These are phyloP conservation scores for Conringia planisiliqua DNA, from an alignment of 345 rosid genomes.

Conservation along the genomic window DNA sequence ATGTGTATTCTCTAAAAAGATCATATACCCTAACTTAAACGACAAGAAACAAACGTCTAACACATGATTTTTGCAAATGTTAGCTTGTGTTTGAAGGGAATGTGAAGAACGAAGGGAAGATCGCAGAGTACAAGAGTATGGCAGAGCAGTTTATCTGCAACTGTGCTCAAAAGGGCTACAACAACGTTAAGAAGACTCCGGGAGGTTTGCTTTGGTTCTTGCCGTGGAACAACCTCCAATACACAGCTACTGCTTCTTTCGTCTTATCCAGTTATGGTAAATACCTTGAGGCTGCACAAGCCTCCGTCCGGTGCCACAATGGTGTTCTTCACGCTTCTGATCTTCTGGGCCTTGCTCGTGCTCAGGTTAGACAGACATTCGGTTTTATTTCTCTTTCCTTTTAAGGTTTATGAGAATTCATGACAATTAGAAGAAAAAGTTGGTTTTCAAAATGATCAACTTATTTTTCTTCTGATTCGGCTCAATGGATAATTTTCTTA, in stretches of 20 bases:
- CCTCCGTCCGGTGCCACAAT: slow-evolving; percentile 39
- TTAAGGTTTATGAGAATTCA: slow-evolving; percentile 24
- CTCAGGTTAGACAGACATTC: slow-evolving; percentile 22
- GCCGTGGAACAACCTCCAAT: slow-evolving; percentile 50
- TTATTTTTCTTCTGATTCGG: neutral
- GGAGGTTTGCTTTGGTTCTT: slow-evolving; percentile 71
- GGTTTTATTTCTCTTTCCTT: neutral
- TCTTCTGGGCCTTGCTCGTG: slow-evolving; percentile 16
- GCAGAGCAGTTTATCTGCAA: slow-evolving; percentile 92
- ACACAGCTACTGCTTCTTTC: slow-evolving; percentile 49
- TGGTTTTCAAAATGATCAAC: neutral
- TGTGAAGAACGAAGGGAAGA: slow-evolving; percentile 25
- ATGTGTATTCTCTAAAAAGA: neutral
- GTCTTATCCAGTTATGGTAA: slow-evolving; percentile 40
- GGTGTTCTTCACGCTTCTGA: slow-evolving; percentile 36
- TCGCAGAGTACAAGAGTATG: slow-evolving; percentile 71
- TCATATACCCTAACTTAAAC: neutral
- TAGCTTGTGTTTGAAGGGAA: slow-evolving; percentile 60
- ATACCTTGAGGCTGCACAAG: slow-evolving; percentile 37
- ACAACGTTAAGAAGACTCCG: slow-evolving; percentile 29
- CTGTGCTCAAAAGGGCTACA: slow-evolving; percentile 70
- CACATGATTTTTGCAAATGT: slow-evolving; percentile 27
- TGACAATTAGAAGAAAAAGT: neutral
- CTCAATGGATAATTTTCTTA: neutral
- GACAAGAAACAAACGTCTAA: neutral